phyloP scores from a whole-genome alignment of 108 stramenopile species.

The Conticribra guillardii region DNA sequence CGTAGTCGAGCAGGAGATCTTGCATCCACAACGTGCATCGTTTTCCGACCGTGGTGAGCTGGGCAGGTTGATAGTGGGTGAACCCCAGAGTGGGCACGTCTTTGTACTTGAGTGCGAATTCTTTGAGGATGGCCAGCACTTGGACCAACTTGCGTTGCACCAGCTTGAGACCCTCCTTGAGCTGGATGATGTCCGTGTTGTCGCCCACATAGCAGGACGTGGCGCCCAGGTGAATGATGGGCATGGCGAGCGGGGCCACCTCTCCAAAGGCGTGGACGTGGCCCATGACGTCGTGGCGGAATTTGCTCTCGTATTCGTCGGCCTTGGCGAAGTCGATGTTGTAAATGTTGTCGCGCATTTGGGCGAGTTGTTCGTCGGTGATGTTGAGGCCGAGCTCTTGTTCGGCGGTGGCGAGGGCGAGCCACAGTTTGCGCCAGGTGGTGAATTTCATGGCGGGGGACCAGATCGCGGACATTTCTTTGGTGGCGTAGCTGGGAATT shows the following conservation, averaged over 20 bases:
- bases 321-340: slow-evolving; percentile 95
- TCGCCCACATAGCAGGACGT: slow-evolving; percentile 97
- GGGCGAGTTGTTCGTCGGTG: slow-evolving; percentile 90
- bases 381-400: slow-evolving; percentile 96
- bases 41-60: slow-evolving; percentile 98
- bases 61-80: slow-evolving; percentile 99
- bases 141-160: slow-evolving; percentile 92
- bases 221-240: slow-evolving; percentile 97
- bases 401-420: slow-evolving; percentile 96
- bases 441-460: slow-evolving; percentile 98
- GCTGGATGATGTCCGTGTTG: slow-evolving; percentile 95
- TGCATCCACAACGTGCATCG: slow-evolving; percentile 97
- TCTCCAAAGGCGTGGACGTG: slow-evolving; percentile 98
- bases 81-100: slow-evolving; percentile 96
- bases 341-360: slow-evolving; percentile 84
- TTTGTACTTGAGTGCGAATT: slow-evolving; percentile 85
- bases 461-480: slow-evolving; percentile 98
- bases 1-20: slow-evolving; percentile 90
- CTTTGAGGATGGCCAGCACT: slow-evolving; percentile 70
- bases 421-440: slow-evolving; percentile 98
- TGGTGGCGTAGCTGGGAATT: slow-evolving; percentile 91
- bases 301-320: slow-evolving; percentile 91
- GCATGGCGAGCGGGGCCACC: slow-evolving; percentile 91
- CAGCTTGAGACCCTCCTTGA: slow-evolving; percentile 85
- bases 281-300: slow-evolving; percentile 99